Conservation (phyloP, 257 asterid genomes). For the Echium plantagineum region DNA sequence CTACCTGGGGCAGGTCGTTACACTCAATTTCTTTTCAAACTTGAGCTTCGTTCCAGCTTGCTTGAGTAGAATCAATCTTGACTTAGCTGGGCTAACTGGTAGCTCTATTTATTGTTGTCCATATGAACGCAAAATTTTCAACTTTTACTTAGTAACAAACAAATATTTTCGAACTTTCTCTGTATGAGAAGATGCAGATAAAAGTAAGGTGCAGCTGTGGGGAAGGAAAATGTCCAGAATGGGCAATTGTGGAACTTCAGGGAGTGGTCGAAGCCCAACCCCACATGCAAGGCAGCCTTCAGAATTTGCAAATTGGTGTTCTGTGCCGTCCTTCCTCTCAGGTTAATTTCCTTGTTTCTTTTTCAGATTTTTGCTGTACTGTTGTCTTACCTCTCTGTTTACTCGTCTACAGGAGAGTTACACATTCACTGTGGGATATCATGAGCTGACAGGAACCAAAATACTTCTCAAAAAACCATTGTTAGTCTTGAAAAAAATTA, state of each 20-base stretch:
- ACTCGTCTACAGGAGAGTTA: constrained; percentile 48
- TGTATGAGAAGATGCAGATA: constrained; percentile 40
- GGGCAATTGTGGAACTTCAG: constrained; percentile 90
- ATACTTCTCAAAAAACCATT: constrained; percentile 76
- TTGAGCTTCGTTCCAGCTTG: no score
- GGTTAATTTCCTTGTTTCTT: constrained; percentile 23
- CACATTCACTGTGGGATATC: constrained; percentile 81
- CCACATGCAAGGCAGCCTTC: constrained; percentile 40
- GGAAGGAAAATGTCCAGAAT: constrained; percentile 66
- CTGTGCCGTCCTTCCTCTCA: constrained; percentile 87
- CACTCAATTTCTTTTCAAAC: no score
- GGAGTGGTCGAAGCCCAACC: constrained; percentile 80
- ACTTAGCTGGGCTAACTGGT: neutral
- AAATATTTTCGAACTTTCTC: neutral
- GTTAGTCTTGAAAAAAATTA: constrained; percentile 69
- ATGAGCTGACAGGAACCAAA: constrained; percentile 74
- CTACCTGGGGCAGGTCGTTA: no score
- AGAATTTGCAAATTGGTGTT: constrained; percentile 65
- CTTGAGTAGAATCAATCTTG: neutral
- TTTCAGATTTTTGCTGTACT: neutral
- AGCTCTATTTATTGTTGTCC: no score
- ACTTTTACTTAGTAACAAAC: neutral
- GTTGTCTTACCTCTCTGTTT: neutral
- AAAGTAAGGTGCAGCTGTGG: constrained; percentile 83
- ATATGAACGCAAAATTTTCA: no score